phyloP scores from a whole-genome alignment of 1,139 yeast genomes.

The Insectozyma bohioensis region DNA sequence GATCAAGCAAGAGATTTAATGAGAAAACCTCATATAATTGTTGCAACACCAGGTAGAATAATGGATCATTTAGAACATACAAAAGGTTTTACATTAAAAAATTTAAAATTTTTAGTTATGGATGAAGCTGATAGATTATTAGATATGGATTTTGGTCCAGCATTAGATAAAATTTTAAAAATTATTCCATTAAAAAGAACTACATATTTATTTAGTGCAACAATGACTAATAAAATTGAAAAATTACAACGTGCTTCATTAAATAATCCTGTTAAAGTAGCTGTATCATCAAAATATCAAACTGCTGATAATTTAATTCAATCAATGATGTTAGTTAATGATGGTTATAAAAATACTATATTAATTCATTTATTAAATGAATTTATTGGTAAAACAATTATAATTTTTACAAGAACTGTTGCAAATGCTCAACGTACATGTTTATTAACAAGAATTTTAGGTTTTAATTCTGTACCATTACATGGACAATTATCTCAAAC shows the following conservation, averaged over 20 bases:
- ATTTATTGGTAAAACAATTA: slow-evolving; percentile 79
- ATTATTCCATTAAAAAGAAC: slow-evolving; percentile 84
- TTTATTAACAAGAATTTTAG: slow-evolving; percentile 72
- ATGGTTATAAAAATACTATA: slow-evolving; percentile 88
- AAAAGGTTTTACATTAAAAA: slow-evolving; percentile 82
- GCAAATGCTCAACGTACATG: slow-evolving; percentile 94
- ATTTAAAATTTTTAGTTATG: slow-evolving; percentile 82
- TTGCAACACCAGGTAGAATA: slow-evolving; percentile 80
- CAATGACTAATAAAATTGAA: slow-evolving; percentile 94
- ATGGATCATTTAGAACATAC: slow-evolving; percentile 96
- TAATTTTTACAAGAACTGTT: slow-evolving; percentile 91
- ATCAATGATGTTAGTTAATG: slow-evolving; percentile 86
- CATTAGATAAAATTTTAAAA: slow-evolving; percentile 79
- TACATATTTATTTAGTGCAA: slow-evolving; percentile 90
- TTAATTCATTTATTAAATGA: slow-evolving; percentile 82
- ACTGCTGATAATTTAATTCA: slow-evolving; percentile 93
- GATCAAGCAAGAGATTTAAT: slow-evolving; percentile 92
- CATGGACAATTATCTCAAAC: slow-evolving; percentile 94
- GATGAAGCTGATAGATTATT: slow-evolving; percentile 96
- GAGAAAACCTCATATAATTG: slow-evolving; percentile 91
- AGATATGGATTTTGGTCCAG: slow-evolving; percentile 97
- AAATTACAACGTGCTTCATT: slow-evolving; percentile 92
- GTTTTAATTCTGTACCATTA: slow-evolving; percentile 87
- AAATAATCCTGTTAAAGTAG: slow-evolving; percentile 84
- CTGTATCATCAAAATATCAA: slow-evolving; percentile 84